A percentile compares a stretch with the other conserved stretches of the same genome.
phyloP scores from a whole-genome alignment of 2,329 filamentous ascomycete species.

The Pezicula carpinea region DNA sequence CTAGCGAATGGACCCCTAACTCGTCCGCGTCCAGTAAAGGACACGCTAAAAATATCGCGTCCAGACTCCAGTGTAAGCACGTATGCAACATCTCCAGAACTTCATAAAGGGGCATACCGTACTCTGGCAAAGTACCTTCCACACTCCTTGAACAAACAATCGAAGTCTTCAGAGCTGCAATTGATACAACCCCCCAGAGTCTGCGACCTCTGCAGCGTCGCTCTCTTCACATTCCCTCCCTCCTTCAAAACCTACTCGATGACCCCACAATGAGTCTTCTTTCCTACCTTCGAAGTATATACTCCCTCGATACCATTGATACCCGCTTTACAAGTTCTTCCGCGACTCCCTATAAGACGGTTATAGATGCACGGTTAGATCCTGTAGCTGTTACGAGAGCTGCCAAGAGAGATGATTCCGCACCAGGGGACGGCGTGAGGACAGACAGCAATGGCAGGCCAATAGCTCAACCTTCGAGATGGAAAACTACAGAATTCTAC shows the following conservation, averaged over 20 bases:
- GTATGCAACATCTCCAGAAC: too few relatives aligned
- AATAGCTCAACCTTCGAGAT: conserved; percentile 63
- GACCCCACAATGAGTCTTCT: conserved; percentile 25
- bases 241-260: conserved; percentile 11
- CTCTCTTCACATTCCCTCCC: neutral
- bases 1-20: too few relatives aligned
- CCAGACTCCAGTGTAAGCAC: too few relatives aligned
- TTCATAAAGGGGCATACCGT: too few relatives aligned
- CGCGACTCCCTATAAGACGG: conserved; percentile 58
- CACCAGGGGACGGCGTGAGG: conserved; percentile 23
- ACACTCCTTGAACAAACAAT: too few relatives aligned
- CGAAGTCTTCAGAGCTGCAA: too few relatives aligned
- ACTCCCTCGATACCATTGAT: conserved; percentile 64
- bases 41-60: too few relatives aligned
- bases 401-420: conserved; percentile 24
- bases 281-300: conserved; percentile 48
- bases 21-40: too few relatives aligned
- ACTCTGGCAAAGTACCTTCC: too few relatives aligned
- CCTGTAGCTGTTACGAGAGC: conserved; percentile 28
- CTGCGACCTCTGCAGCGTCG: neutral
- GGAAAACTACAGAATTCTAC: conserved; percentile 82
- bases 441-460: conserved; percentile 36
- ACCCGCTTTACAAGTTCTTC: conserved; percentile 69
- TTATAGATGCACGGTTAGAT: conserved; percentile 47
- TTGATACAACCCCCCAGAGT: too few relatives aligned